Conservation (phyloP, 1,284 basidiomycete species). For the Wallemia hederae region DNA sequence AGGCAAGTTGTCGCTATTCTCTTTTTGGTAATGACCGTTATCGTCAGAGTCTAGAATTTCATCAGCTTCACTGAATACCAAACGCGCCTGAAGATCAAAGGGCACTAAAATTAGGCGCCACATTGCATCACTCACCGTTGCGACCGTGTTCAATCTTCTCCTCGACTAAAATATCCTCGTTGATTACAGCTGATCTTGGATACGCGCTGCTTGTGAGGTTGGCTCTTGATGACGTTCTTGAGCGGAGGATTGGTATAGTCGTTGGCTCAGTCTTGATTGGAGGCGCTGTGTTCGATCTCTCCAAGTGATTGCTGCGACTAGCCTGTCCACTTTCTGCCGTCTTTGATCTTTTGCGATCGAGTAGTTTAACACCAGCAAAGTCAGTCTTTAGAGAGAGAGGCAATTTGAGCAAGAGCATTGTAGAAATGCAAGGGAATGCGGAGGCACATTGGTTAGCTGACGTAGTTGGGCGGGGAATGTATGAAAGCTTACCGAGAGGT, state of each 20-base stretch:
- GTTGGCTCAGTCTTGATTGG: background rate
- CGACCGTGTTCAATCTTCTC: background rate
- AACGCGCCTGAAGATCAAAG: background rate
- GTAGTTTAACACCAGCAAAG: background rate
- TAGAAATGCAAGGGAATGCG: background rate
- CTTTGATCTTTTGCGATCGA: background rate
- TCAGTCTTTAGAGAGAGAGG: background rate
- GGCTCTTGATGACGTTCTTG: background rate
- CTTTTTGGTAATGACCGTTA: background rate
- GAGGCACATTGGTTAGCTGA: background rate
- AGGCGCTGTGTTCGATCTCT: background rate
- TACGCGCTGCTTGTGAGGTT: background rate
- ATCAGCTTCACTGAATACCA: background rate
- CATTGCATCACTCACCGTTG: background rate
- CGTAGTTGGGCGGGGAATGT: background rate
- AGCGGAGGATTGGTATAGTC: background rate
- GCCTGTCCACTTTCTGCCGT: background rate
- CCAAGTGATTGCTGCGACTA: background rate
- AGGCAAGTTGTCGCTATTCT: background rate
- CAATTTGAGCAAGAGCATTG: background rate
- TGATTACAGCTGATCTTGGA: background rate
- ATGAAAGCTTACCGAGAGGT: background rate
- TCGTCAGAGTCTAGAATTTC: background rate
- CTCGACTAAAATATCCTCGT: background rate
- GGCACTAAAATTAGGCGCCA: background rate